phyloP scores from a whole-genome alignment of 225 moss, liverwort and hornwort species.

The Antitrichia curtipendula region DNA sequence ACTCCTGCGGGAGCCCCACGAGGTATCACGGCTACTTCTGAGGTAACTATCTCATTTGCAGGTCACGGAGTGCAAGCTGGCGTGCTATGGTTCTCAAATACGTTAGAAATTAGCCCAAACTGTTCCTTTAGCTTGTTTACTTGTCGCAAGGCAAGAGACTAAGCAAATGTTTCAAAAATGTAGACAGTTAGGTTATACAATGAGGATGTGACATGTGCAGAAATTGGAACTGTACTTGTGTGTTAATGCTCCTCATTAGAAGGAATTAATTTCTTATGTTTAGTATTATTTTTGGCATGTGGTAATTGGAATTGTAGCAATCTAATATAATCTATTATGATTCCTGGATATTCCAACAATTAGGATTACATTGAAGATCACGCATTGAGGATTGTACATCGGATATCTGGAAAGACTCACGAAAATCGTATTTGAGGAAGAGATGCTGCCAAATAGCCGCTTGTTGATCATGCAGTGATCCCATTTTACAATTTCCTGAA shows the following conservation, averaged over 20 bases:
- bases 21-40: neutral
- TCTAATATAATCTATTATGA: too few species aligned
- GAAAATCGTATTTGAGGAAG: neutral
- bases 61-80: neutral
- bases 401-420: neutral
- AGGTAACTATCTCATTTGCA: neutral
- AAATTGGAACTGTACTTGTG: neutral
- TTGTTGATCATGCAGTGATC: neutral
- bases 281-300: neutral
- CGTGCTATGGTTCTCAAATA: neutral
- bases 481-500: neutral
- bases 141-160: neutral
- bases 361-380: neutral
- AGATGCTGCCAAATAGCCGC: neutral
- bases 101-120: neutral
- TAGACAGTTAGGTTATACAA: too few species aligned
- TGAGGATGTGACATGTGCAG: neutral
- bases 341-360: too few species aligned
- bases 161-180: neutral
- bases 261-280: neutral
- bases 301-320: neutral
- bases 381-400: neutral
- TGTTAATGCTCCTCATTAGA: neutral
- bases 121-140: neutral
- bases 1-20: neutral